phyloP scores from a whole-genome alignment of 352 stramenopile species.

The Pseudoperonospora humuli region DNA sequence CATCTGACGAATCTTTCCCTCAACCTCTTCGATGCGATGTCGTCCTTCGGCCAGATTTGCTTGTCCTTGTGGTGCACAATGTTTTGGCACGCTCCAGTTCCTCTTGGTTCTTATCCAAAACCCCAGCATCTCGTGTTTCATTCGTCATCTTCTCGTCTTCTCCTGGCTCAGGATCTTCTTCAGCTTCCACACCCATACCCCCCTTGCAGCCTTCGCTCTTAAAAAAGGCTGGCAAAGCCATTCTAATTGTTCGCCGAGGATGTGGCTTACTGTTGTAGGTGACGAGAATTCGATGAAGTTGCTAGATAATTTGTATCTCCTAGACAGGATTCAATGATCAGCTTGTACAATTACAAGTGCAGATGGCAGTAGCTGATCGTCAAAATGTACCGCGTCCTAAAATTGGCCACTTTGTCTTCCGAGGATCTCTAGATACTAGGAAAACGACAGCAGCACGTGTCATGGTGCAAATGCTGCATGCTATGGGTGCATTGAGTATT shows the following conservation, averaged over 20 bases:
- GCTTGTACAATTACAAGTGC: slow-evolving; percentile 39
- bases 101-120: slow-evolving; percentile 58
- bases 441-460: slow-evolving; percentile 89
- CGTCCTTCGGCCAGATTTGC: slow-evolving; percentile 30
- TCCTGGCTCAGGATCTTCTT: slow-evolving; percentile 14
- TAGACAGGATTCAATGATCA: slow-evolving; percentile 52
- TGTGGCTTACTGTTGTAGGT: slow-evolving; percentile 11
- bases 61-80: slow-evolving; percentile 31
- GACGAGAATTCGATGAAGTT: slow-evolving; percentile 43
- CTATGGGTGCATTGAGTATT: slow-evolving; percentile 86
- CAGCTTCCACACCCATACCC: slow-evolving; percentile 11
- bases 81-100: slow-evolving; percentile 59
- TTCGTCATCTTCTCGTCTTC: too few species aligned
- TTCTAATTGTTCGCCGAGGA: slow-evolving; percentile 28
- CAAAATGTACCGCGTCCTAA: slow-evolving; percentile 50
- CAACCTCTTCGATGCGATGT: slow-evolving; percentile 28
- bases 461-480: slow-evolving; percentile 91
- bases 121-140: slow-evolving; percentile 36
- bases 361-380: slow-evolving; percentile 51
- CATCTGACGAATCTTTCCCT: slow-evolving; percentile 58
- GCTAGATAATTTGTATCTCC: slow-evolving; percentile 52
- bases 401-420: slow-evolving; percentile 85
- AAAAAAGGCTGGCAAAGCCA: slow-evolving; percentile 23
- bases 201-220: too few species aligned
- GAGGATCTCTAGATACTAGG: slow-evolving; percentile 79